Conservation (phyloP, 1,139 yeast genomes). For the Saccharomyces hybrid region DNA sequence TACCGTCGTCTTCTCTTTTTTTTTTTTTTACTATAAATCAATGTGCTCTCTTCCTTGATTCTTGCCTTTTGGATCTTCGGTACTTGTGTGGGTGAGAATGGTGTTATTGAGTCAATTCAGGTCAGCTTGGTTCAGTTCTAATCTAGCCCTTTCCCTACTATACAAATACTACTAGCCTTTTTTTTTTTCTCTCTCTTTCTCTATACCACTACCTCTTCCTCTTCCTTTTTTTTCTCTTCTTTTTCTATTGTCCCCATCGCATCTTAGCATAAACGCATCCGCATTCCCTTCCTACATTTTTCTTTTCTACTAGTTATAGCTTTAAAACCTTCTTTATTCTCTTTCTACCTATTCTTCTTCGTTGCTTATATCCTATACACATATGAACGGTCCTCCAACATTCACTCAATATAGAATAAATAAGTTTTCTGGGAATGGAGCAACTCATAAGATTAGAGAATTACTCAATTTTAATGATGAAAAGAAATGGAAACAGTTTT, state of each 20-base stretch:
- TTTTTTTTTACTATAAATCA: neutral
- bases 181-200: neutral
- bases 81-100: neutral
- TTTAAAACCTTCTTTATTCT: neutral
- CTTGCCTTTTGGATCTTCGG: neutral
- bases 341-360: neutral
- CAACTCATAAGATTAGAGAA: slow-evolving; percentile 70
- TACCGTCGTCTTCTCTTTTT: neutral
- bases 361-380: neutral
- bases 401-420: neutral
- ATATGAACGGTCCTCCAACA: neutral
- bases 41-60: neutral
- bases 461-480: slow-evolving; percentile 74
- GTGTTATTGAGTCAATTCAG: neutral
- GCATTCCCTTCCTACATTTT: neutral
- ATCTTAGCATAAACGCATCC: neutral
- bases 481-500: slow-evolving; percentile 76
- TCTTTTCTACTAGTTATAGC: neutral
- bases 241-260: neutral
- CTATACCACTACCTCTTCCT: neutral
- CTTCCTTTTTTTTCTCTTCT: neutral
- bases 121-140: neutral
- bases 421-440: slow-evolving; percentile 36
- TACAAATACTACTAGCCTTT: neutral
- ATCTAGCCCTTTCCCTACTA: neutral